Conservation (phyloP, 2,329 filamentous ascomycete species). For the Xylaria sp. region DNA sequence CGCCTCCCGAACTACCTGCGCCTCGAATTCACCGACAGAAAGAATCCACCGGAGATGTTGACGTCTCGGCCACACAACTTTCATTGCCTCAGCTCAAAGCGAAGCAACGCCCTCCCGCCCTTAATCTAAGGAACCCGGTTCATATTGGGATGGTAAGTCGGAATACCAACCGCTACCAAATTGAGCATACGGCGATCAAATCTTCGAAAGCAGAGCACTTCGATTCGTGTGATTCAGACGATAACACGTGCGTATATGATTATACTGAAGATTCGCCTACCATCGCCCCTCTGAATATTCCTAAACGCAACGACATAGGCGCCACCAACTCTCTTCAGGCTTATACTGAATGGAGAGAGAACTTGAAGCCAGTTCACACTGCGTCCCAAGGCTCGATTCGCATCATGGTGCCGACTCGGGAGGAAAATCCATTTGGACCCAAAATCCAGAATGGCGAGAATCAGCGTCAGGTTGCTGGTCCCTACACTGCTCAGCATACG, state of each 20-base stretch:
- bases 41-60: background rate
- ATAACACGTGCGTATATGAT: conserved; percentile 8
- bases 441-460: background rate
- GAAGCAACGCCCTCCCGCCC: conserved; percentile 18
- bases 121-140: conserved; percentile 18
- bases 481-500: background rate
- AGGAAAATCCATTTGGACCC: background rate
- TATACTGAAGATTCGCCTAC: background rate
- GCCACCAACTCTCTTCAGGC: conserved; percentile 1
- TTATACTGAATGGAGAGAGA: conserved; percentile 19
- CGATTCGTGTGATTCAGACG: background rate
- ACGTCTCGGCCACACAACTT: background rate
- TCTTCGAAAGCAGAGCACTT: conserved; percentile 23
- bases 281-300: conserved; percentile 16
- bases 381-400: conserved; percentile 17
- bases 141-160: conserved; percentile 11
- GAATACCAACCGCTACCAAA: conserved; percentile 10
- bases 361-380: background rate
- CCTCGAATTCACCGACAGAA: background rate
- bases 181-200: conserved; percentile 20
- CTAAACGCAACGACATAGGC: background rate
- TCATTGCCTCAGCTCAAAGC: background rate
- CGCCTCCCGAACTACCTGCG: conserved; percentile 8
- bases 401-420: background rate
- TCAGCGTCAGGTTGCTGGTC: background rate